A percentile compares a stretch with the other conserved stretches of the same genome.
phyloP scores from a whole-genome alignment of 176 grass and related monocot species.

The Musa troglodytarum region DNA sequence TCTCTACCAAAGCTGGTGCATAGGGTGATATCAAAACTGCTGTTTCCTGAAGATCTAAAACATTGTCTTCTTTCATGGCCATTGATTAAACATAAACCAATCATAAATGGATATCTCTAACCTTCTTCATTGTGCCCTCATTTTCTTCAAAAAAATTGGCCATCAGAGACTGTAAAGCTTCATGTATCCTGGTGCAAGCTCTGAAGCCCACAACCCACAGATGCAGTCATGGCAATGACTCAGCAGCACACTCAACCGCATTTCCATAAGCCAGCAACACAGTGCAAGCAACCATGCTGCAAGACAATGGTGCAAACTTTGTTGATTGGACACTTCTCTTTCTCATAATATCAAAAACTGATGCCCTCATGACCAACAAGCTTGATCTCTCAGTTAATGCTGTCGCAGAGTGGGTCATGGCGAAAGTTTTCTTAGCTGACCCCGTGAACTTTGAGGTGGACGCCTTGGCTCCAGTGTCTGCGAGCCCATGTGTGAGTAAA shows the following conservation, averaged over 20 bases:
- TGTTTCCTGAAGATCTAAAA: background rate
- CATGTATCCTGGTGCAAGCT: slow-evolving; percentile 61
- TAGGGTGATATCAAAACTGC: too few species aligned
- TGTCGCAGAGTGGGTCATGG: slow-evolving; percentile 51
- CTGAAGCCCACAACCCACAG: slow-evolving; percentile 76
- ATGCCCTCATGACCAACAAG: slow-evolving; percentile 74
- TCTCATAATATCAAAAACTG: slow-evolving; percentile 92
- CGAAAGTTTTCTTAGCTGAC: slow-evolving; percentile 73
- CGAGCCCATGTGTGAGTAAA: slow-evolving; percentile 28
- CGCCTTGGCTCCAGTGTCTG: slow-evolving; percentile 43
- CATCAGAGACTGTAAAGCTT: slow-evolving; percentile 59
- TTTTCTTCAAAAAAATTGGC: slow-evolving; percentile 41
- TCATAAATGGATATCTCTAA: background rate
- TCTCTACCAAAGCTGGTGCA: too few species aligned
- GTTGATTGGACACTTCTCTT: slow-evolving; percentile 43
- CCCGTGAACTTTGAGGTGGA: slow-evolving; percentile 49
- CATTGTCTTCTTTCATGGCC: background rate
- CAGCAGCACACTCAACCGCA: slow-evolving; percentile 74
- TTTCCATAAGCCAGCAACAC: slow-evolving; percentile 59
- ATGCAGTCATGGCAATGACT: slow-evolving; percentile 57
- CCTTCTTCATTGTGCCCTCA: background rate
- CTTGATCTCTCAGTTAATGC: slow-evolving; percentile 57
- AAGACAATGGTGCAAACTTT: slow-evolving; percentile 67
- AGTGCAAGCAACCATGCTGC: slow-evolving; percentile 59
- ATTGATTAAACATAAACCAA: background rate